These are phyloP conservation scores for Saussurea involucrata DNA, from an alignment of 129 eudicot genomes.

Conservation along the genomic window DNA sequence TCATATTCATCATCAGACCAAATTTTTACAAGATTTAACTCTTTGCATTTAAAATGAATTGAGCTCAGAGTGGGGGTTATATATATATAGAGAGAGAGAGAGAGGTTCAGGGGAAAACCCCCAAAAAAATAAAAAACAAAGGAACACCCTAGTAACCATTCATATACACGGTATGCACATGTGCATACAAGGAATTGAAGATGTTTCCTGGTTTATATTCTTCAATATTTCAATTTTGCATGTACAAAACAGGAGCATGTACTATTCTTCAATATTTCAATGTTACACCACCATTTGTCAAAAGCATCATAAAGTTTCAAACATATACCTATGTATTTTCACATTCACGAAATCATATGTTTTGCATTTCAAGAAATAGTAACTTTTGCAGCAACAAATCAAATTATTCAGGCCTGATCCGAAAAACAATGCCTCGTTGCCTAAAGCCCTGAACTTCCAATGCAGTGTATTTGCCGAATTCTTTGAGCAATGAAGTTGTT, in stretches of 20 bases:
- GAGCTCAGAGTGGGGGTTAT: background rate
- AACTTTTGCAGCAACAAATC: conserved; percentile 8
- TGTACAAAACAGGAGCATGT: background rate
- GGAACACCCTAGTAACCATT: background rate
- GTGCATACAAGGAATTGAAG: background rate
- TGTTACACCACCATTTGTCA: background rate
- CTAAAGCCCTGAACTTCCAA: conserved; percentile 4
- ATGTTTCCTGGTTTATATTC: too few species aligned
- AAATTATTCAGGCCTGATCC: background rate
- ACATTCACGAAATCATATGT: background rate
- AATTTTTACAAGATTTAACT: background rate
- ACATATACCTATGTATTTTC: background rate
- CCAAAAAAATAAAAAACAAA: background rate
- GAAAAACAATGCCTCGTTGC: background rate
- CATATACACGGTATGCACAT: background rate
- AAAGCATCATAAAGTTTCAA: background rate
- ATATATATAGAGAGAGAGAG: background rate
- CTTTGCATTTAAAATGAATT: background rate
- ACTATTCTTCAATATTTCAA: background rate
- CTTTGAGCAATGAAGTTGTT: background rate
- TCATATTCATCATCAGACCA: conserved; percentile 1
- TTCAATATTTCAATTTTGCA: background rate
- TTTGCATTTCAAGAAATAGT: background rate
- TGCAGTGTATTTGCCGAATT: background rate
- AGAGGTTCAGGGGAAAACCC: background rate